A percentile compares a stretch with the other conserved stretches of the same genome.
These are phyloP conservation scores for Phaeoacremonium minimum DNA, from an alignment of 2,329 filamentous ascomycete genomes.

Conservation along the genomic window DNA sequence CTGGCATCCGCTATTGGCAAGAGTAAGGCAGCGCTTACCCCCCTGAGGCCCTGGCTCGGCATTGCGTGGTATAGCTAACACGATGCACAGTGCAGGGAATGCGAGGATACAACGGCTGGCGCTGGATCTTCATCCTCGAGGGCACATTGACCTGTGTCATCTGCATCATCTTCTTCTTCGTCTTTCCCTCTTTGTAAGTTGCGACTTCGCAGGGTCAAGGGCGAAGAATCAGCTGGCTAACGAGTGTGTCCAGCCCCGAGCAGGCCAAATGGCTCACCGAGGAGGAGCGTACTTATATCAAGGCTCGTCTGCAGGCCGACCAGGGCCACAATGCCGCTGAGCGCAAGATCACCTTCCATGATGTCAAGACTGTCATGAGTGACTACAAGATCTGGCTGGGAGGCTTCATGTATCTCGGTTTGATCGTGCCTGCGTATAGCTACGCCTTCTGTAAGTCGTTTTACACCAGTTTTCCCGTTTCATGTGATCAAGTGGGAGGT, in stretches of 20 bases:
- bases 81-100: constrained; percentile 55
- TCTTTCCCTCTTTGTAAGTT: constrained; percentile 62
- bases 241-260: constrained; percentile 48
- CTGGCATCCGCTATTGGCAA: constrained; percentile 85
- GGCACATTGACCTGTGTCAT: constrained; percentile 60
- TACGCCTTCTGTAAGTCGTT: no score
- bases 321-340: constrained; percentile 64
- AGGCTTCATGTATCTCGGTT: constrained; percentile 75
- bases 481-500: no score
- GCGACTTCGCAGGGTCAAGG: neutral
- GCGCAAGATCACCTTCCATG: constrained; percentile 51
- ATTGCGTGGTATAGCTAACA: neutral
- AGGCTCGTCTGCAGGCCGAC: constrained; percentile 62
- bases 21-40: constrained; percentile 30
- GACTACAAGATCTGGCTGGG: constrained; percentile 72
- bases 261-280: constrained; percentile 67
- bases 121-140: constrained; percentile 82
- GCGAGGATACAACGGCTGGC: constrained; percentile 66
- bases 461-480: no score
- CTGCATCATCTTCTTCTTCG: constrained; percentile 61
- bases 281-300: constrained; percentile 65
- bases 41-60: neutral
- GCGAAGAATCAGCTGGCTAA: neutral
- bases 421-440: constrained; percentile 69
- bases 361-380: constrained; percentile 61